These are phyloP conservation scores for Epichloe festucae DNA, from an alignment of 2,329 filamentous ascomycete genomes.

Conservation along the genomic window DNA sequence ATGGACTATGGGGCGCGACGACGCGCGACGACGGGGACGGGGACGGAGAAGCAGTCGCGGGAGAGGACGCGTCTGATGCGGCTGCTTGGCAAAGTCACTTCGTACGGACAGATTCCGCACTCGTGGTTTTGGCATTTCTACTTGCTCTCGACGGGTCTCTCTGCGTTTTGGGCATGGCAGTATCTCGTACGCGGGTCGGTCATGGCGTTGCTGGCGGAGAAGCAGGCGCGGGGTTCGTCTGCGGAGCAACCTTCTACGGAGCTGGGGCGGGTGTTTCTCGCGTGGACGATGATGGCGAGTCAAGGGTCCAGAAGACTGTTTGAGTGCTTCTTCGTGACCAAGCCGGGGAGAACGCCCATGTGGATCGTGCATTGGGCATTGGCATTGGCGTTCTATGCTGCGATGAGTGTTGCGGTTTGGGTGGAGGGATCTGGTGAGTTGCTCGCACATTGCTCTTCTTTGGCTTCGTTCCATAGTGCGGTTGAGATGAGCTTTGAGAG, in stretches of 20 bases:
- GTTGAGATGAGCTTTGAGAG: not conserved
- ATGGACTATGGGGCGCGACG: conserved; percentile 39
- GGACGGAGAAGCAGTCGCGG: not conserved
- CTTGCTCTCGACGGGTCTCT: conserved; percentile 52
- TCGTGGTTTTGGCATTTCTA: conserved; percentile 89
- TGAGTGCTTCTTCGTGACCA: conserved; percentile 56
- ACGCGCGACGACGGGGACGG: conserved; percentile 1
- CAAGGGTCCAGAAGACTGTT: conserved; percentile 66
- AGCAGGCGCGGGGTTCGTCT: conserved; percentile 15
- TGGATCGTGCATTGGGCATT: conserved; percentile 73
- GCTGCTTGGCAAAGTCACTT: conserved; percentile 13
- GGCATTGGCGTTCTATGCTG: conserved; percentile 64
- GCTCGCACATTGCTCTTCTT: not conserved
- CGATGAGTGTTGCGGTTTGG: conserved; percentile 67
- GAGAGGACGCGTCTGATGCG: not conserved
- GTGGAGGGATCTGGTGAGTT: conserved; percentile 62
- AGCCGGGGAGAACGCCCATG: conserved; percentile 58
- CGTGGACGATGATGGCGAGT: conserved; percentile 59
- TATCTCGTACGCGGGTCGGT: conserved; percentile 40
- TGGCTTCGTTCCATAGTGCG: not conserved
- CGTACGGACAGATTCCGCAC: conserved; percentile 57
- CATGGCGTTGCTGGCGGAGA: conserved; percentile 34
- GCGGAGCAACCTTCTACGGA: conserved; percentile 31
- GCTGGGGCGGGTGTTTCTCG: conserved; percentile 47
- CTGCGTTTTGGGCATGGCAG: conserved; percentile 62